Evolutionary conservation across 331 rosid genomes (phyloP), one percentile per base, ranked within the genome.

Genomic region (Saraca asoca): DNA sequence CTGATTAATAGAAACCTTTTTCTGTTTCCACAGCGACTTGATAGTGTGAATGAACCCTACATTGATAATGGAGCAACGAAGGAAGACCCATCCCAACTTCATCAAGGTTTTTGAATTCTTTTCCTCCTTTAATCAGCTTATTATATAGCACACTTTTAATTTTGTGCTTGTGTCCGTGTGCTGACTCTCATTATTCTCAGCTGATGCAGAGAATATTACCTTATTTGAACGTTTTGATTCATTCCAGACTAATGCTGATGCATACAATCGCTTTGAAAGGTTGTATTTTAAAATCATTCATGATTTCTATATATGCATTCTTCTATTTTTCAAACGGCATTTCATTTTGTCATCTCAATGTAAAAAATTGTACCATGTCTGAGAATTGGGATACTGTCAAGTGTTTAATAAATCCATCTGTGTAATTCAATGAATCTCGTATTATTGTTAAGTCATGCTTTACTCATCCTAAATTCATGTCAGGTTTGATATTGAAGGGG

Each of bases 401-500:
- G 31, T 24, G 31, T 24, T 24, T 24, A 24, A 8, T 14, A 39
- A 46, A 12, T 41, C 12, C 39, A 34, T 49, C 24, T 9, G 38
- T 46, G 44, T 29, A 51, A 16, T 19, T 24, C 33, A 14, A 54
- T 53, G 55, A 66, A 46, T 50, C 12, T 31, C 39, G 16, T 37
- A 15, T 51, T 68, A 52, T 58, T 48, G n/a, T 44, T 13, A 39
- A 39, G n/a, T n/a, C 54, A 20, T 17, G 29, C 3, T 4, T 51
- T 48, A 20, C 35, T 57, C 55, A 14, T 43, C 70, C 44, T 63
- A 50, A 59, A 75, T 62, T 20, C 64, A 45, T 37, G 78, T 48
- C 75, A 93, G 98, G 82, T 89, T 93, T 81, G 97, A 90, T 52
- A 85, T 82, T 17, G 88, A 83, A 78, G 89, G 77, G 33, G 91